Evolutionary conservation across 148 eudicot genomes (phyloP), one percentile per base, ranked within the genome.

Genomic region (Chenopodium berlandieri): DNA sequence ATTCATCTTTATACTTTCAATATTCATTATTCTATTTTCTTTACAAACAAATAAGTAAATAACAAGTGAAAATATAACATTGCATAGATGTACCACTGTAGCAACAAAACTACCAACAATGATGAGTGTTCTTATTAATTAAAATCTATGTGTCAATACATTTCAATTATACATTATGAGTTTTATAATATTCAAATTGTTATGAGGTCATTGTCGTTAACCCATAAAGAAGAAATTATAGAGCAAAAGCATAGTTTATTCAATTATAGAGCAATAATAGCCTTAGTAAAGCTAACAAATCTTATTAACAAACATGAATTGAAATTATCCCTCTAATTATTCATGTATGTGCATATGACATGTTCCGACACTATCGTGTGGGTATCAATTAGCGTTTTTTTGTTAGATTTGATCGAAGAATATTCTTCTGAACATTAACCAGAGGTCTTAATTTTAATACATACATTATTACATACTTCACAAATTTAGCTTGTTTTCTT

Each of bases 401-500:
- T 81, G 20, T 37, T 66, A 65, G 79, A 75, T 81, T 67, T 75
- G 75, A 75, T 81, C 79, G 13, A 50, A 50, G 79, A 66, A 81
- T 81, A 81, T 81, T 81, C 78, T 66, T 32, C 48, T 52, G 66
- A 75, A 62, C 25, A 62, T n/a, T 62, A n/a, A 27, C 11, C 64
- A 50, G n/a, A 40, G 23, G 25, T 71, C 50, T n/a, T 4, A 37
- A 32, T 70, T 50, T 44, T 17, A 5, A 16, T 72, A 72, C 56
- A 68, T 27, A 63, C 30, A 30, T 68, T 34, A 9, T 70, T 47
- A 46, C 20, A 70, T 1, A 56, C 16, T 54, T 31, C 14, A 4
- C 34, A 23, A 9, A 22, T 4, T 62, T 20, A 62, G 66, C n/a
- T 22, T 65, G 13, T 65, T n/a, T 23, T 67, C 1, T 67, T 13